Percentiles rank a stretch among this genome's conserved stretches.
Evolutionary conservation across 2,329 filamentous ascomycete species (phyloP).

Genomic region (Alternaria metachromatica): DNA sequence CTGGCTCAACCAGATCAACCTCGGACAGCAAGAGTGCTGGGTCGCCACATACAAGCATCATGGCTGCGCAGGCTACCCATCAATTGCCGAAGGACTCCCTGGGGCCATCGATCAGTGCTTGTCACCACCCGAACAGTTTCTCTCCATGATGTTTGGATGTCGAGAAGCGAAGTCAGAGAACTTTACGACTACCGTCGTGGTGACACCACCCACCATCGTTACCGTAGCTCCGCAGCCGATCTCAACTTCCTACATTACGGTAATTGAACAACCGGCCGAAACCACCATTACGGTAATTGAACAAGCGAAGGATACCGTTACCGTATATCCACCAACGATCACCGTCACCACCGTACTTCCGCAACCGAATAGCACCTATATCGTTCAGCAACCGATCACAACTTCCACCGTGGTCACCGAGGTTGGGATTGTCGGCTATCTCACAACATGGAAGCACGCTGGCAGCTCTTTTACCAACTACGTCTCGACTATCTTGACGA

Average conservation of each 20-base stretch:
- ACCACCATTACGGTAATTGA: no score
- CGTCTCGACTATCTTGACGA: background rate
- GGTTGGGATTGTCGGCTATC: background rate
- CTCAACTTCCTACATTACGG: no score
- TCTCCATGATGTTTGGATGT: conserved; percentile 27
- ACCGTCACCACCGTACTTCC: no score
- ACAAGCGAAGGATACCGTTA: no score
- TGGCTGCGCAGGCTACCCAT: conserved; percentile 10
- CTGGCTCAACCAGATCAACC: conserved; percentile 21
- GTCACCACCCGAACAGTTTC: background rate
- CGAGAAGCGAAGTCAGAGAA: background rate
- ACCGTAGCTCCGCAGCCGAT: background rate
- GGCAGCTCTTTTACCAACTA: background rate
- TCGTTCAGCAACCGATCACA: background rate
- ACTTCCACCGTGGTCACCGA: background rate
- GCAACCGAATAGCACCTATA: no score
- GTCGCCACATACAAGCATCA: conserved; percentile 17
- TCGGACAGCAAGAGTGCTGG: conserved; percentile 13
- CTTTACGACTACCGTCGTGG: background rate
- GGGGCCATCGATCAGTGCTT: conserved; percentile 12
- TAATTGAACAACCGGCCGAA: no score
- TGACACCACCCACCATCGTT: background rate
- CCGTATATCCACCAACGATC: no score
- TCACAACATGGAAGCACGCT: background rate
- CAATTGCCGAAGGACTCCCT: conserved; percentile 6